Conservation (phyloP, 1,284 basidiomycete species). For the Ustilago cynodontis region DNA sequence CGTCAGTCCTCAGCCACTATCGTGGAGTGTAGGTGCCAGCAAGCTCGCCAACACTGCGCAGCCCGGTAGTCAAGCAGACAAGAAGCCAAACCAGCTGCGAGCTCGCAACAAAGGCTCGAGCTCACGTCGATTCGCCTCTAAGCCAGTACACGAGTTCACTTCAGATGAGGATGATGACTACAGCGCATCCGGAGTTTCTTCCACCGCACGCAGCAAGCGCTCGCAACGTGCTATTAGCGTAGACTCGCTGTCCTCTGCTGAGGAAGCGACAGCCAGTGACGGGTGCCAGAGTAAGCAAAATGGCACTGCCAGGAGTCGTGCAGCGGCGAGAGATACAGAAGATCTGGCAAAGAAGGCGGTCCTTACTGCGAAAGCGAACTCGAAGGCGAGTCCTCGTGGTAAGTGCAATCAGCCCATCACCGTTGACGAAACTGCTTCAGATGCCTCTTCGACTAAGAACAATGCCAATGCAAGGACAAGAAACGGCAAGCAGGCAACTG, state of each 20-base stretch:
- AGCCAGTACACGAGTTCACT: slow-evolving; percentile 52
- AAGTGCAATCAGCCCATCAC: slow-evolving; percentile 23
- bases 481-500: not conserved
- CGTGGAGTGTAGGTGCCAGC: slow-evolving; percentile 76
- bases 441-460: slow-evolving; percentile 17
- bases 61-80: slow-evolving; percentile 60
- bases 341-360: slow-evolving; percentile 39
- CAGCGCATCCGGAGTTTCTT: slow-evolving; percentile 23
- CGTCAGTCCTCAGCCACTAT: slow-evolving; percentile 88
- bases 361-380: slow-evolving; percentile 23
- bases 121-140: slow-evolving; percentile 30
- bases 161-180: slow-evolving; percentile 45
- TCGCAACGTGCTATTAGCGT: slow-evolving; percentile 18
- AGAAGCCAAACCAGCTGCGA: slow-evolving; percentile 53
- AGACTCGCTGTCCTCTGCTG: slow-evolving; percentile 19
- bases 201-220: slow-evolving; percentile 12
- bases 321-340: slow-evolving; percentile 5
- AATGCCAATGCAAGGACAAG: slow-evolving; percentile 1
- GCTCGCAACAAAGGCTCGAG: slow-evolving; percentile 13
- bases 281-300: slow-evolving; percentile 11
- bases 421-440: slow-evolving; percentile 28
- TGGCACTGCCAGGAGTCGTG: not conserved
- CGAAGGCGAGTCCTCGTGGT: slow-evolving; percentile 13
- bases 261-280: slow-evolving; percentile 21
- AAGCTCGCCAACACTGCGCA: slow-evolving; percentile 61